Evolutionary conservation across 306 rosid species (phyloP).

Genomic region (Acacia confusa): DNA sequence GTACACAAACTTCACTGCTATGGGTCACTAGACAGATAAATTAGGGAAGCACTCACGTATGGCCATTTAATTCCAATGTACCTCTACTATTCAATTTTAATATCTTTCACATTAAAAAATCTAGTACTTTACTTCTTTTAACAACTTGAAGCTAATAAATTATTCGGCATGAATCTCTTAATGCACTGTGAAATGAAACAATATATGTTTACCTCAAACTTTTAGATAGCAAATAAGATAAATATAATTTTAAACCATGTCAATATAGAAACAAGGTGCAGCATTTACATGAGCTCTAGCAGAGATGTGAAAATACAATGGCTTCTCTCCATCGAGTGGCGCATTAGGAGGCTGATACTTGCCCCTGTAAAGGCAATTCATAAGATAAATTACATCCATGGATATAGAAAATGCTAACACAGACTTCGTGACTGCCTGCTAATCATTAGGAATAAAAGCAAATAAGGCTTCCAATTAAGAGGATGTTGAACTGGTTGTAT

Average conservation of each 20-base stretch:
- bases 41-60: slow-evolving; percentile 59
- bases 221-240: slow-evolving; percentile 11
- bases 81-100: slow-evolving; percentile 6
- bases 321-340: slow-evolving; percentile 76
- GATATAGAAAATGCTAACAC: slow-evolving; percentile 11
- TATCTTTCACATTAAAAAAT: slow-evolving; percentile 16
- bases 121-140: slow-evolving; percentile 16
- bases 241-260: slow-evolving; percentile 22
- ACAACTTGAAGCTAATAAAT: slow-evolving; percentile 13
- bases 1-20: slow-evolving; percentile 15
- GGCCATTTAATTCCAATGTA: slow-evolving; percentile 43
- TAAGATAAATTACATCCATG: slow-evolving; percentile 31
- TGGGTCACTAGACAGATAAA: slow-evolving; percentile 25
- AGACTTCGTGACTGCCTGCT: slow-evolving; percentile 26
- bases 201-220: neutral
- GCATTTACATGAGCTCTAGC: slow-evolving; percentile 82
- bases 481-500: slow-evolving; percentile 14
- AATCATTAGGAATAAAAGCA: slow-evolving; percentile 24
- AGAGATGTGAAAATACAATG: slow-evolving; percentile 89
- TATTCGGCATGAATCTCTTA: slow-evolving; percentile 26
- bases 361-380: slow-evolving; percentile 57
- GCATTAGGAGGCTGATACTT: slow-evolving; percentile 75
- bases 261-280: slow-evolving; percentile 24
- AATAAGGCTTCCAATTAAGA: slow-evolving; percentile 15
- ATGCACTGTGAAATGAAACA: neutral